phyloP scores from a whole-genome alignment of 257 asterid genomes.

The Eustoma russellianum region DNA sequence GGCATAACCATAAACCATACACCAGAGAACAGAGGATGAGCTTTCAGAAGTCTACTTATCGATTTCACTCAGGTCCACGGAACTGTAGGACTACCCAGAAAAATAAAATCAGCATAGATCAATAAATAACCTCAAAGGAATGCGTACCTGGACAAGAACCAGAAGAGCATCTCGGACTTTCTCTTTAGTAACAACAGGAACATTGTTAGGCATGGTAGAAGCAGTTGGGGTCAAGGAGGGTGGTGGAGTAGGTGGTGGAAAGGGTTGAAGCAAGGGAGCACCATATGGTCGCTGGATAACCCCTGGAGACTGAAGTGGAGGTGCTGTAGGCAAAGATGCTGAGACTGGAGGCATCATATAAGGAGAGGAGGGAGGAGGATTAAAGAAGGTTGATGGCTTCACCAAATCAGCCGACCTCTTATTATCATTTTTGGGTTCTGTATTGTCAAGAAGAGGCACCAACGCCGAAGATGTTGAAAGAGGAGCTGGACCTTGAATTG shows the following conservation, averaged over 20 bases:
- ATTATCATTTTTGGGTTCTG: slow-evolving; percentile 31
- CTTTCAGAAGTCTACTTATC: too few relatives aligned
- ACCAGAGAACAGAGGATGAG: too few relatives aligned
- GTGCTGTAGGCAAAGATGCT: slow-evolving; percentile 66
- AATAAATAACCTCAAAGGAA: neutral
- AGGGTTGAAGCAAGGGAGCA: slow-evolving; percentile 96
- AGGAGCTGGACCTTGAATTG: slow-evolving; percentile 38
- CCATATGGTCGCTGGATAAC: slow-evolving; percentile 72
- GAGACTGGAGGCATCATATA: slow-evolving; percentile 51
- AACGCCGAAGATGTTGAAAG: slow-evolving; percentile 40
- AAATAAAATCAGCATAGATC: too few relatives aligned
- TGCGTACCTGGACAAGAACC: slow-evolving; percentile 69
- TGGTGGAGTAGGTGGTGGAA: slow-evolving; percentile 98
- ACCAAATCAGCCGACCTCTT: slow-evolving; percentile 61
- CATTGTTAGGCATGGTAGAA: slow-evolving; percentile 42
- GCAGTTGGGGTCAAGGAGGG: slow-evolving; percentile 76
- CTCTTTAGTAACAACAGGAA: slow-evolving; percentile 54
- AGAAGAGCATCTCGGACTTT: slow-evolving; percentile 81
- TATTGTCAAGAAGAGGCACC: slow-evolving; percentile 47
- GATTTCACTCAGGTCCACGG: too few relatives aligned
- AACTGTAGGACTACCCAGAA: too few relatives aligned
- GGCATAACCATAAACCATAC: too few relatives aligned
- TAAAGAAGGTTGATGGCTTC: slow-evolving; percentile 78
- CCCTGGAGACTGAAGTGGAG: slow-evolving; percentile 59
- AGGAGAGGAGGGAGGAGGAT: slow-evolving; percentile 56